phyloP scores from a whole-genome alignment of 2,329 filamentous ascomycete genomes.

The Colletotrichum chlorophyti region DNA sequence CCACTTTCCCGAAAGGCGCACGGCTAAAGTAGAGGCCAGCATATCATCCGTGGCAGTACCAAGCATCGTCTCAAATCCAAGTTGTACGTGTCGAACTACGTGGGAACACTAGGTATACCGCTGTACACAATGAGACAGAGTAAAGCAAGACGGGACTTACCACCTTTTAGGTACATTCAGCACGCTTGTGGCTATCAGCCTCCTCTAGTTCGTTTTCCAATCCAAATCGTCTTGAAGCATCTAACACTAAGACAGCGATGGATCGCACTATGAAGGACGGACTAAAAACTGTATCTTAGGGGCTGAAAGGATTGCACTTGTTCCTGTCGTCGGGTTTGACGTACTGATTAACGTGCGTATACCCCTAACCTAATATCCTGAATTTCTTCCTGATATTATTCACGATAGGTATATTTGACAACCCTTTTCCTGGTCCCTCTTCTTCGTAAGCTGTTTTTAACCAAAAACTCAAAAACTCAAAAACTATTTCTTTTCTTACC shows the following conservation, averaged over 20 bases:
- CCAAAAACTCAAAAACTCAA: too few relatives aligned
- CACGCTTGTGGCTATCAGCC: neutral
- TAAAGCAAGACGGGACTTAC: neutral
- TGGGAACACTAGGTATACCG: neutral
- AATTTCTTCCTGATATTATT: too few relatives aligned
- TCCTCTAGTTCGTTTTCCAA: neutral
- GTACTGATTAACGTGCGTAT: constrained; percentile 4
- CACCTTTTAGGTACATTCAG: neutral
- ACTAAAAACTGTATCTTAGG: neutral
- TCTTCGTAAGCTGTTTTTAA: neutral
- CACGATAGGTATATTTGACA: constrained; percentile 3
- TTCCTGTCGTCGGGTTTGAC: constrained; percentile 10
- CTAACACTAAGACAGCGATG: too few relatives aligned
- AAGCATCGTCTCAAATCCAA: constrained; percentile 9
- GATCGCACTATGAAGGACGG: neutral
- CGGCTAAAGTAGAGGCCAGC: neutral
- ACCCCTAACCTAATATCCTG: too few relatives aligned
- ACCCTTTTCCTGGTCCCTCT: constrained; percentile 7
- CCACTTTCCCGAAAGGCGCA: neutral
- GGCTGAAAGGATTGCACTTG: neutral
- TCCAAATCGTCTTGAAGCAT: accelerated
- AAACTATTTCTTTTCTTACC: too few relatives aligned
- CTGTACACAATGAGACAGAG: too few relatives aligned
- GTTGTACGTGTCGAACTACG: neutral
- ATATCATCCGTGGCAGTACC: neutral